Percentiles rank a stretch among this genome's conserved stretches.
Evolutionary conservation across 2,329 filamentous ascomycete species (phyloP).

Genomic region (Dothistroma pini): DNA sequence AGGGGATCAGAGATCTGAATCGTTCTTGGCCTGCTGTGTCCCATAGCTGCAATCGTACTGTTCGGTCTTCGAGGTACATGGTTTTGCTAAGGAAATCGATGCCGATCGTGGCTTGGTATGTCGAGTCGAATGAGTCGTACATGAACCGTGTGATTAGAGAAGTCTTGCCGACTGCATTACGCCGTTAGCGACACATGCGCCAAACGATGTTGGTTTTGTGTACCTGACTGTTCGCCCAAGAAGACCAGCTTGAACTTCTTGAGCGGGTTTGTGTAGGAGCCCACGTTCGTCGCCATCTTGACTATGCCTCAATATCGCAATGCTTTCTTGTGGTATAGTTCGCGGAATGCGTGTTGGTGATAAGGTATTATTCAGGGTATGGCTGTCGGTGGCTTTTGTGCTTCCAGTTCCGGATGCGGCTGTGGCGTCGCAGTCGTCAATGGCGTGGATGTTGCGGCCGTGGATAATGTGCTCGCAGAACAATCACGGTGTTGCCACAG

Average conservation of each 20-base stretch:
- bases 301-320: background rate
- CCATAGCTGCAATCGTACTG: conserved; percentile 95
- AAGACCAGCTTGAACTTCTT: conserved; percentile 99
- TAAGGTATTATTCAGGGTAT: background rate
- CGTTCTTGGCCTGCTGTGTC: conserved; percentile 97
- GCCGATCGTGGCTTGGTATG: conserved; percentile 98
- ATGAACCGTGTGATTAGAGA: conserved; percentile 99
- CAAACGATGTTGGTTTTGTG: conserved; percentile 30
- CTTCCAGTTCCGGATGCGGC: conserved; percentile 8
- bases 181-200: conserved; percentile 5
- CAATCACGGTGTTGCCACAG: background rate
- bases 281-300: conserved; percentile 70
- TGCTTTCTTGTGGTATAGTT: background rate
- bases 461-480: background rate
- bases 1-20: conserved; percentile 94
- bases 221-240: conserved; percentile 97
- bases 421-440: conserved; percentile 4
- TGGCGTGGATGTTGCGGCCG: background rate
- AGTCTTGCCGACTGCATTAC: conserved; percentile 81
- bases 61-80: conserved; percentile 99
- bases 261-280: conserved; percentile 96
- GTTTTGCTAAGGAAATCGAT: conserved; percentile 99
- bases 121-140: conserved; percentile 99
- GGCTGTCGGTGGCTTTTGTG: background rate
- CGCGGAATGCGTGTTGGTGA: background rate